These are phyloP conservation scores for Coemansia sp. DNA, from an alignment of 192 early-diverging fungal genomes.

Conservation along the genomic window DNA sequence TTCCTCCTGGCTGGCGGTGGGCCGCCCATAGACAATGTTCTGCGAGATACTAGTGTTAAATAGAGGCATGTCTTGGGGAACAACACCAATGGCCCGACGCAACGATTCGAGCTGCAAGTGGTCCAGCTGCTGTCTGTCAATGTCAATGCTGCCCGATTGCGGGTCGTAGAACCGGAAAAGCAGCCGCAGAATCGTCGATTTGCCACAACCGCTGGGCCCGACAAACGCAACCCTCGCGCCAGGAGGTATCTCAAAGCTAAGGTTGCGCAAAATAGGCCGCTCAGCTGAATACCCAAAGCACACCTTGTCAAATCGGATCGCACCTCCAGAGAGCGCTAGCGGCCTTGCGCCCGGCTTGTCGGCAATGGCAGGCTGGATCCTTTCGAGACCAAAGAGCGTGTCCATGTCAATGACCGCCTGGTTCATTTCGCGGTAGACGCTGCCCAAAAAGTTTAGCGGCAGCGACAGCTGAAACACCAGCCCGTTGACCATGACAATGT, in stretches of 20 bases:
- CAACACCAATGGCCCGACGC: constrained; percentile 77
- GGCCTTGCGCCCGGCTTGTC: constrained; percentile 60
- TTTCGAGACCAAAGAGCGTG: constrained; percentile 84
- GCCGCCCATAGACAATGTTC: constrained; percentile 89
- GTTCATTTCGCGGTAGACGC: constrained; percentile 93
- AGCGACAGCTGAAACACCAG: constrained; percentile 96
- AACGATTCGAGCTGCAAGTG: constrained; percentile 77
- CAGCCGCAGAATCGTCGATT: constrained; percentile 78
- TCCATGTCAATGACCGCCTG: constrained; percentile 98
- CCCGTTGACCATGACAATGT: constrained; percentile 98
- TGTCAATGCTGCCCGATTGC: constrained; percentile 66
- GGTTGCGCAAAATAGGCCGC: constrained; percentile 66
- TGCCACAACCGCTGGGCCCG: constrained; percentile 91
- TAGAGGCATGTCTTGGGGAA: constrained; percentile 86
- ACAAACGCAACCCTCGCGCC: constrained; percentile 90
- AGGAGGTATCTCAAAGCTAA: constrained; percentile 79
- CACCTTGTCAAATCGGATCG: constrained; percentile 85
- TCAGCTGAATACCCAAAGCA: constrained; percentile 83
- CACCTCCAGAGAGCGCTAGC: constrained; percentile 61
- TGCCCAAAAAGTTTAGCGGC: constrained; percentile 96
- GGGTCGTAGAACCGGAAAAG: constrained; percentile 96
- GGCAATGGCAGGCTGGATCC: constrained; percentile 53
- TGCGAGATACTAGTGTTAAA: constrained; percentile 92
- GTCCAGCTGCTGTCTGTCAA: constrained; percentile 84
- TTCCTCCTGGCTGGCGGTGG: constrained; percentile 61